Evolutionary conservation across 2,329 filamentous ascomycete genomes (phyloP).

Genomic region (Hypocreales sp.): DNA sequence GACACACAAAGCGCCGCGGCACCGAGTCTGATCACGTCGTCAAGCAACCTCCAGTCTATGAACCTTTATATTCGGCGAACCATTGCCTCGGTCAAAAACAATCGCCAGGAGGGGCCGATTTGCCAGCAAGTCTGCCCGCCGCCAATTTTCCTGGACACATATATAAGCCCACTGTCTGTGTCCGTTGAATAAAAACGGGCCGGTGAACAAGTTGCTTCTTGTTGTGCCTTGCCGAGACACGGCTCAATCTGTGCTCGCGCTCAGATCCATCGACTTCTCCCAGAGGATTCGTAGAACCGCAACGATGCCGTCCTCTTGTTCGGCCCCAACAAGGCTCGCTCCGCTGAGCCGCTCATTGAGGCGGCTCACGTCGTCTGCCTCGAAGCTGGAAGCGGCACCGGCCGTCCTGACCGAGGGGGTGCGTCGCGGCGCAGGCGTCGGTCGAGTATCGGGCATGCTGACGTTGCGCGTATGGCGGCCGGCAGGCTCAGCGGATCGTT

Average conservation of each 20-base stretch:
- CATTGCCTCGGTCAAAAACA: too few relatives aligned
- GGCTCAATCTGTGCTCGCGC: conserved; percentile 25
- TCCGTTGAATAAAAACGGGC: too few relatives aligned
- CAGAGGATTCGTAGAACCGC: conserved; percentile 41
- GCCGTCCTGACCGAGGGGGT: conserved; percentile 21
- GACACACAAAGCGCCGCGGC: too few relatives aligned
- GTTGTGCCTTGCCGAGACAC: background rate
- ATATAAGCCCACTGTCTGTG: too few relatives aligned
- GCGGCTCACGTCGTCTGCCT: conserved; percentile 26
- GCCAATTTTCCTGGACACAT: too few relatives aligned
- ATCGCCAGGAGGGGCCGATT: too few relatives aligned
- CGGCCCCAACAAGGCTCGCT: conserved; percentile 30
- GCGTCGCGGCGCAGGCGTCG: conserved; percentile 14
- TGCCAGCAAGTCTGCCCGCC: too few relatives aligned
- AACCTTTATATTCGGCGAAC: too few relatives aligned
- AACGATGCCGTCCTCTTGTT: conserved; percentile 34
- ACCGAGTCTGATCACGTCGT: too few relatives aligned
- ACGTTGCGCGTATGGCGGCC: conserved; percentile 22
- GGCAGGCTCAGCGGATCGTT: conserved; percentile 13
- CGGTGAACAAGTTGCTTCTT: too few relatives aligned
- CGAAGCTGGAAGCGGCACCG: conserved; percentile 27
- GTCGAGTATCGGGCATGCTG: conserved; percentile 20
- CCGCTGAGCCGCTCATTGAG: conserved; percentile 31
- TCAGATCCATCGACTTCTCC: conserved; percentile 44
- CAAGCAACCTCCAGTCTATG: too few relatives aligned